Conservation (phyloP, 441 rosid genomes). For the Gossypium schwendimanii region DNA sequence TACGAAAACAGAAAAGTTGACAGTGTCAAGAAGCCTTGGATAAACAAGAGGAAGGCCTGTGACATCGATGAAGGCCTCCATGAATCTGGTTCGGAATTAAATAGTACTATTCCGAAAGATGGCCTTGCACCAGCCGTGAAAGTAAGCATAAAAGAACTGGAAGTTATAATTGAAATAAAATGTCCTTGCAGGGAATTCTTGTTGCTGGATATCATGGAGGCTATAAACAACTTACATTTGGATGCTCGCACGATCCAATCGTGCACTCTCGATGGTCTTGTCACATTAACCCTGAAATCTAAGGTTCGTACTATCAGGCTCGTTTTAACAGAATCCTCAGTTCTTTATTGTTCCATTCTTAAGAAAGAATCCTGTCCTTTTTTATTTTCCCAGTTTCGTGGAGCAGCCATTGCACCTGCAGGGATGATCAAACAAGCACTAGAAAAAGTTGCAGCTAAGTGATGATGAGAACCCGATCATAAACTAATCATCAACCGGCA, state of each 20-base stretch:
- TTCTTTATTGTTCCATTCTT: not conserved
- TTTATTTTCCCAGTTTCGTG: conserved; percentile 44
- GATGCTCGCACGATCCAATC: conserved; percentile 60
- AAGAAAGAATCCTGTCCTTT: not conserved
- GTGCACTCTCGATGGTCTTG: conserved; percentile 46
- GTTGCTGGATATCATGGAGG: conserved; percentile 69
- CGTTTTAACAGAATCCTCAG: not conserved
- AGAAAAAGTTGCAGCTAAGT: conserved; percentile 42
- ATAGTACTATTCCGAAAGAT: conserved; percentile 18
- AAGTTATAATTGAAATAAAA: conserved; percentile 55
- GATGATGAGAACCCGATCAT: conserved; percentile 12
- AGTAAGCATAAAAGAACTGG: conserved; percentile 52
- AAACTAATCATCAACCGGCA: conserved; percentile 8
- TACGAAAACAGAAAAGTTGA: conserved; percentile 31
- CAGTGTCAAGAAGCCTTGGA: conserved; percentile 33
- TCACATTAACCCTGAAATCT: conserved; percentile 49
- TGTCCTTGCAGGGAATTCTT: conserved; percentile 59
- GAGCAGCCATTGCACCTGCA: conserved; percentile 51
- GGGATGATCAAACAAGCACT: conserved; percentile 63
- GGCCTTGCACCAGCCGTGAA: conserved; percentile 34
- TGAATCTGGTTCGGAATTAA: conserved; percentile 20
- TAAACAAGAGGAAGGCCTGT: conserved; percentile 55
- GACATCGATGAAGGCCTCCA: conserved; percentile 27
- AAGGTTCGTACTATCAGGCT: conserved; percentile 33
- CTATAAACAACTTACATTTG: conserved; percentile 55